Evolutionary conservation across 1,284 basidiomycete genomes (phyloP), one percentile per base, ranked within the genome.

Genomic region (Rhodotorula sp.): DNA sequence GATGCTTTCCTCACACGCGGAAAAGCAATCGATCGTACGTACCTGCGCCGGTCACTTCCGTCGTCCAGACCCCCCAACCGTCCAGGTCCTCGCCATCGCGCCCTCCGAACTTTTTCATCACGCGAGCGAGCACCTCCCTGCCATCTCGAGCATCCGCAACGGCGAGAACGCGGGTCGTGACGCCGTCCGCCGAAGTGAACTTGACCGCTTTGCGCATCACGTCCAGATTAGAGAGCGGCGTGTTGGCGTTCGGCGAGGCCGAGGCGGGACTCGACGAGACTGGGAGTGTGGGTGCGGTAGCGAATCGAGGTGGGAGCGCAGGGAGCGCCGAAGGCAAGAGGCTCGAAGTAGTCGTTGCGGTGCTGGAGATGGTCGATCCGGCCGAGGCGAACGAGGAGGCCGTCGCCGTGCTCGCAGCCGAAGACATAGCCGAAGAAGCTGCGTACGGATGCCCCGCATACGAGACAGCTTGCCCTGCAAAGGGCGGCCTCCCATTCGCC

Each of bases 51-150:
- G 86, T 85, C 22, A 20, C 83, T 83, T 79, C 89, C 86, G 56
- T 89, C 8, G 70, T 82, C 80, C 87, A 93, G 0, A 93, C 88
- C 24, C 88, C 90, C 91, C 93, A 96, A 0, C 92, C 92, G 74
- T 95, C 86, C 64, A 83, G 78, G 64, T 80, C 79, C 48, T 83
- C 83, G 55, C 85, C 84, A 5, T 84, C 61, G 5, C 53, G n/a
- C 45, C 60, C 65, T 64, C 59, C 66, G 77, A 94, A 91, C 80
- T 97, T 97, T 79, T 87, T 90, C 70, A 97, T 82, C 0, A 91
- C 93, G 74, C 88, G 87, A 75, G 92, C 90, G 61, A 96, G 84
- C 2, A 96, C 86, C 76, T 96, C 92, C 2, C 89, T 85, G 6
- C 91, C 93, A 49, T 88, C 88, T 1, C 84, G 83, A 77, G 90